Evolutionary conservation across 139 green algal species (phyloP), one percentile per base, ranked within the genome.

Genomic region (Prasinococcaceae sp.): DNA sequence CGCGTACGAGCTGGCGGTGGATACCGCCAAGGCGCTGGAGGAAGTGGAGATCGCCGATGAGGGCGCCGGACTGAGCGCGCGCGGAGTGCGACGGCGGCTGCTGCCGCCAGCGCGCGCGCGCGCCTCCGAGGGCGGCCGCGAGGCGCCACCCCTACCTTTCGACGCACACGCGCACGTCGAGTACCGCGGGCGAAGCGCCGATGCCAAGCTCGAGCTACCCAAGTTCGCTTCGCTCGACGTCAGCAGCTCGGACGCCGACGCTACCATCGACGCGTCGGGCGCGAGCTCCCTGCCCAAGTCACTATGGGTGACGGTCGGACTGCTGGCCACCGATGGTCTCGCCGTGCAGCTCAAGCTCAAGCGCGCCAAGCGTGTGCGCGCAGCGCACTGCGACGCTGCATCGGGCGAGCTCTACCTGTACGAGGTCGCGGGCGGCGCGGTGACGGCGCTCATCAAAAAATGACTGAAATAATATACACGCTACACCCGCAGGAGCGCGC

Each of bases 261-360:
- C 39, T n/a, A 47, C 9, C 25, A 5, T 5, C 8, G 8, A 47
- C 19, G 6, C 25, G 39, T 9, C 39, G 20, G 44, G 23, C 44
- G 19, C n/a, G n/a, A n/a, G n/a, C n/a, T n/a, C n/a, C n/a, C n/a
- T 50, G 6, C 44, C 44, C 8, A 16, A 6, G 10, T 16, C 12
- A 23, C 8, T 32, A 25, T 50, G 44, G 44, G 6, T 50, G 10
- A 50, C 44, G 44, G 6, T 30, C 20, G 44, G 44, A 8, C 20
- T 20, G 44, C 19, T 50, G 8, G n/a, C 8, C 19, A 16, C 16
- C 12, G 44, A 50, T 25, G 44, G 44, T 10, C 23, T 35, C 44
- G 44, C 44, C 24, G 12, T 50, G 20, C 44, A 50, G 44, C 44
- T 50, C 20, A 50, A 50, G 44, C n/a, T 50, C 24, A 50, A 50